Conservation (phyloP, 139 green algal genomes). For the Tetraselmis chui region DNA sequence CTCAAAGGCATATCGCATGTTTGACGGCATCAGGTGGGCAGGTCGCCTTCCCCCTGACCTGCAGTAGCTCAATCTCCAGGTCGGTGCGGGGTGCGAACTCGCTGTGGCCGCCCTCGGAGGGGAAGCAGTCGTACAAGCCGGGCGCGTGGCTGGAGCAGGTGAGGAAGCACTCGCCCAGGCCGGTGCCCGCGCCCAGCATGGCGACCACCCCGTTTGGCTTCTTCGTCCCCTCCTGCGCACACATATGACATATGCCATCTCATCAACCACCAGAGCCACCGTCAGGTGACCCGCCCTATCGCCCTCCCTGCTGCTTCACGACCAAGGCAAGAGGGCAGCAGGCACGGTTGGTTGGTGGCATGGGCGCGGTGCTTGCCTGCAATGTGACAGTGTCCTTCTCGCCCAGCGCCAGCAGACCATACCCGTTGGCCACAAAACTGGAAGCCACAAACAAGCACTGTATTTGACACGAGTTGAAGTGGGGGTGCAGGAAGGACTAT, state of each 20-base stretch:
- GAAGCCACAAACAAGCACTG: no score
- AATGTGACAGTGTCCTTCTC: not conserved
- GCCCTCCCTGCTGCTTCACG: no score
- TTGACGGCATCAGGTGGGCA: no score
- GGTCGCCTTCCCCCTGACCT: no score
- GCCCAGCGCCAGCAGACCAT: constrained; percentile 5
- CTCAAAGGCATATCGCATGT: no score
- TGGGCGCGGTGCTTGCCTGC: not conserved
- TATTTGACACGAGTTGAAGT: no score
- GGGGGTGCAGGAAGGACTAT: no score
- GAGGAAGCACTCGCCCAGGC: not conserved
- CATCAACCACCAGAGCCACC: no score
- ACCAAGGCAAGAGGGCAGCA: no score
- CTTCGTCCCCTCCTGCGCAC: not conserved
- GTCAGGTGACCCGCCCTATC: no score
- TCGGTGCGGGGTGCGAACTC: constrained; percentile 11
- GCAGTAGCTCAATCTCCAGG: constrained; percentile 12
- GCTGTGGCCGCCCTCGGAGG: constrained; percentile 8
- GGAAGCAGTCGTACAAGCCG: constrained; percentile 5
- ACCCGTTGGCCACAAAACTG: constrained; percentile 9
- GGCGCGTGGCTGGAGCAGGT: not conserved
- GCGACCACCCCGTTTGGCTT: not conserved
- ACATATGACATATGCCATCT: no score
- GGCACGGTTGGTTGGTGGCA: no score
- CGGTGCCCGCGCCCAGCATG: constrained; percentile 4